Percentiles rank a stretch among this genome's conserved stretches.
phyloP scores from a whole-genome alignment of 768 basidiomycete species.

The Amanita rubescens region DNA sequence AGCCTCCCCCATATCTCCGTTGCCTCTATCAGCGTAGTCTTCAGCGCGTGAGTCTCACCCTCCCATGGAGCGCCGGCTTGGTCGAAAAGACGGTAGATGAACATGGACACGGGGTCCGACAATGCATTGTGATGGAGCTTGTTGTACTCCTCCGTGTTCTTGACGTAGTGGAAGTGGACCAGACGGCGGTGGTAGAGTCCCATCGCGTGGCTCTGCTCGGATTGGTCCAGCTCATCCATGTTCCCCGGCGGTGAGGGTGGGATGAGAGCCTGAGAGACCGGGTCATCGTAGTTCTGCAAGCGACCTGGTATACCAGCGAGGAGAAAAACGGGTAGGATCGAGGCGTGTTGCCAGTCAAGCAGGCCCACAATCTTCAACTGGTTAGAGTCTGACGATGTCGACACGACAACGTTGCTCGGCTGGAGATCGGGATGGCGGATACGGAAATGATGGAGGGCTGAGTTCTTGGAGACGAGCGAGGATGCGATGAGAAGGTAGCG shows the following conservation, averaged over 20 bases:
- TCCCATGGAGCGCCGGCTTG: too few species aligned
- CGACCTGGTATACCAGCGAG: constrained; percentile 33
- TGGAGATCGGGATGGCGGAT: constrained; percentile 50
- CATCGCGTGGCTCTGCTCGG: constrained; percentile 22
- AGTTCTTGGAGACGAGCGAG: constrained; percentile 35
- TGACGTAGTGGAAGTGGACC: constrained; percentile 43
- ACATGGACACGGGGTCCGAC: not conserved
- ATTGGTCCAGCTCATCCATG: constrained; percentile 30
- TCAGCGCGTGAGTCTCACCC: too few species aligned
- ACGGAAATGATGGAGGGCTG: constrained; percentile 16
- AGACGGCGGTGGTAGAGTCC: constrained; percentile 38
- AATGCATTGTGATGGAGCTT: constrained; percentile 31
- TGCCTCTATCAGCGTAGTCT: too few species aligned
- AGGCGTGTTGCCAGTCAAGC: constrained; percentile 47
- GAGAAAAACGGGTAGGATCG: constrained; percentile 47
- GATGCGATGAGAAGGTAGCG: constrained; percentile 42
- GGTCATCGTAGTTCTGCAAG: constrained; percentile 42
- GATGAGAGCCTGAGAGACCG: constrained; percentile 28
- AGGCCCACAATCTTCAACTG: constrained; percentile 20
- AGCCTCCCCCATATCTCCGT: too few species aligned
- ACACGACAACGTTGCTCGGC: constrained; percentile 41
- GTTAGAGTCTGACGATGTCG: constrained; percentile 18
- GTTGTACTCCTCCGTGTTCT: constrained; percentile 38
- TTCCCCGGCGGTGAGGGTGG: constrained; percentile 37
- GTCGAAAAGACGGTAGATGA: too few species aligned